Conservation (phyloP, 208 protist species). For the Naegleria fowleri region DNA sequence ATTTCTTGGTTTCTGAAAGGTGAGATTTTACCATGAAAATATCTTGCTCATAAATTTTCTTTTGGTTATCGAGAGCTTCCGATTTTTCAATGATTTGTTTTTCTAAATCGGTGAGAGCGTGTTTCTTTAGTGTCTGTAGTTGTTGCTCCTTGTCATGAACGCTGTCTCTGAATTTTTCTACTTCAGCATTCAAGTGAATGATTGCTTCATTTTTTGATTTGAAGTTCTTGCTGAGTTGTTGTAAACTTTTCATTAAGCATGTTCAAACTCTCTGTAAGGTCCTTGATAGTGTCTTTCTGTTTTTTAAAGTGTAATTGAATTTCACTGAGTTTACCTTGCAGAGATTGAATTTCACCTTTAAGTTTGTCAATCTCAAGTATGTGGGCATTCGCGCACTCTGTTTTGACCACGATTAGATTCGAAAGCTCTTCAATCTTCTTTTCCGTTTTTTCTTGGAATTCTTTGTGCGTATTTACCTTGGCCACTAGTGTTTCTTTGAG, state of each 20-base stretch:
- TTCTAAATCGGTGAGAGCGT: background rate
- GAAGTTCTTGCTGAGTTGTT: background rate
- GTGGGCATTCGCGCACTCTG: background rate
- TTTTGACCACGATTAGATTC: background rate
- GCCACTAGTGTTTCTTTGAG: background rate
- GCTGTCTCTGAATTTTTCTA: background rate
- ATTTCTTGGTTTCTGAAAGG: background rate
- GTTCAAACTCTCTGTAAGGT: background rate
- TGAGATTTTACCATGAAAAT: background rate
- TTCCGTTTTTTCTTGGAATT: background rate
- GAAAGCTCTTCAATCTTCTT: background rate
- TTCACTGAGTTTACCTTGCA: background rate
- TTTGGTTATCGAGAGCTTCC: background rate
- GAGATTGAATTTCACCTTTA: background rate
- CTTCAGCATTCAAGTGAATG: background rate
- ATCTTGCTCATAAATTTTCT: background rate
- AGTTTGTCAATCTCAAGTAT: background rate
- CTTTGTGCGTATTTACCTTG: background rate
- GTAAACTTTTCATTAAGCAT: background rate
- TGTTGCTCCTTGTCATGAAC: background rate
- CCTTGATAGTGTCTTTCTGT: background rate
- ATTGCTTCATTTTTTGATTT: background rate
- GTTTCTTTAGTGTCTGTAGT: background rate
- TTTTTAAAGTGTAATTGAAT: background rate
- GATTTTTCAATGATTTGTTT: background rate